A percentile compares a stretch with the other conserved stretches of the same genome.
phyloP scores from a whole-genome alignment of 1,284 basidiomycete species.

The Mrakiaceae sp. region DNA sequence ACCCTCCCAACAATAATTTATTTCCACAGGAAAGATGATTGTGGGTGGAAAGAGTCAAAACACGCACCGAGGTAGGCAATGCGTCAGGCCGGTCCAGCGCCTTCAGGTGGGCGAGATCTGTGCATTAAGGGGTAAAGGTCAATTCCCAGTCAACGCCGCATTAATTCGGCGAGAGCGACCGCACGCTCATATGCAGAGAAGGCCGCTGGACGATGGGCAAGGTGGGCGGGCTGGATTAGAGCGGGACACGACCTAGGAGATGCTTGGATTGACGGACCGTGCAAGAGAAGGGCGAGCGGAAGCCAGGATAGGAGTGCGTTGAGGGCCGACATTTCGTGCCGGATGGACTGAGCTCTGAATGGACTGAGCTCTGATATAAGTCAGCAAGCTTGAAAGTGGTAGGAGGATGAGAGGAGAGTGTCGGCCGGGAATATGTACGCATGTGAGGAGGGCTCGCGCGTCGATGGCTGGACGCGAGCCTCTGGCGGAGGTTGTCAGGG shows the following conservation, averaged over 20 bases:
- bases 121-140: too few species aligned
- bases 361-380: too few species aligned
- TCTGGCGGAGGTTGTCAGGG: too few species aligned
- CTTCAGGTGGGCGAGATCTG: constrained; percentile 3
- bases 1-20: too few species aligned
- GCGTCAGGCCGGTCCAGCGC: constrained; percentile 1
- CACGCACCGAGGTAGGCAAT: background rate
- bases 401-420: background rate
- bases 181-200: constrained; percentile 10
- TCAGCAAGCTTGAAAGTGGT: background rate
- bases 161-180: background rate
- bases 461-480: background rate
- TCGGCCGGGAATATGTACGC: too few species aligned
- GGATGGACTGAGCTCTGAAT: too few species aligned
- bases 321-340: background rate
- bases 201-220: background rate
- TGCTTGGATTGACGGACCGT: background rate
- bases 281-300: background rate
- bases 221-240: background rate
- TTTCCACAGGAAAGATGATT: background rate
- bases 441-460: background rate
- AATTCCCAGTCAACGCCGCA: too few species aligned
- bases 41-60: background rate
- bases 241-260: background rate
- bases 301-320: background rate